phyloP scores from a whole-genome alignment of 208 protist genomes.

The Naegleria gruberi region DNA sequence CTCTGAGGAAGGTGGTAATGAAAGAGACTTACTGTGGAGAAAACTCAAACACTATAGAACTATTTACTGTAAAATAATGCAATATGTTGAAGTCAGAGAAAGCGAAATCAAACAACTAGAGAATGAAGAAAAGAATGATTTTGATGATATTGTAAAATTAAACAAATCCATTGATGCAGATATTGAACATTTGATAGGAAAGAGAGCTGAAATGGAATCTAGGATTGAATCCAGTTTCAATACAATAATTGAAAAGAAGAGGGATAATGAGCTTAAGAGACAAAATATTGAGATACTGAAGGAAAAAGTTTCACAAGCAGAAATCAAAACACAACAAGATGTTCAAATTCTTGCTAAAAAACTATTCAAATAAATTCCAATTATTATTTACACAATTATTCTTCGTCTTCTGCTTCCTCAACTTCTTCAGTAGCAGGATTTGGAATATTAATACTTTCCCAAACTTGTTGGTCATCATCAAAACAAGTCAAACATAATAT shows the following conservation, averaged over 20 bases:
- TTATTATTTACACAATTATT: background rate
- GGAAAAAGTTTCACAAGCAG: background rate
- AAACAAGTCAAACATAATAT: background rate
- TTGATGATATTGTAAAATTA: background rate
- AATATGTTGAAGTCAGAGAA: background rate
- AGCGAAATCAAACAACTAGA: background rate
- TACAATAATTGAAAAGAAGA: background rate
- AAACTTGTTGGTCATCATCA: background rate
- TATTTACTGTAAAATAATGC: background rate
- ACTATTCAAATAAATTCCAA: background rate
- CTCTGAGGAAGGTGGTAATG: too few relatives aligned
- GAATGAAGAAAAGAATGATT: background rate
- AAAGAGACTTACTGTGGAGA: background rate
- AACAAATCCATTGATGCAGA: background rate
- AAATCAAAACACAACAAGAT: background rate
- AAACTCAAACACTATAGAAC: background rate
- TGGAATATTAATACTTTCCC: background rate
- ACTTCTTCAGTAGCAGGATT: background rate
- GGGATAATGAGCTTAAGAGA: background rate
- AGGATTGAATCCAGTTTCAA: background rate
- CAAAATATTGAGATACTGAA: background rate
- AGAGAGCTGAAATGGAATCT: background rate
- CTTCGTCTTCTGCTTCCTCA: background rate
- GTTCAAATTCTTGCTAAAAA: background rate
- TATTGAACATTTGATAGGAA: background rate